phyloP scores from a whole-genome alignment of 441 rosid genomes.

The Viola pubescens region DNA sequence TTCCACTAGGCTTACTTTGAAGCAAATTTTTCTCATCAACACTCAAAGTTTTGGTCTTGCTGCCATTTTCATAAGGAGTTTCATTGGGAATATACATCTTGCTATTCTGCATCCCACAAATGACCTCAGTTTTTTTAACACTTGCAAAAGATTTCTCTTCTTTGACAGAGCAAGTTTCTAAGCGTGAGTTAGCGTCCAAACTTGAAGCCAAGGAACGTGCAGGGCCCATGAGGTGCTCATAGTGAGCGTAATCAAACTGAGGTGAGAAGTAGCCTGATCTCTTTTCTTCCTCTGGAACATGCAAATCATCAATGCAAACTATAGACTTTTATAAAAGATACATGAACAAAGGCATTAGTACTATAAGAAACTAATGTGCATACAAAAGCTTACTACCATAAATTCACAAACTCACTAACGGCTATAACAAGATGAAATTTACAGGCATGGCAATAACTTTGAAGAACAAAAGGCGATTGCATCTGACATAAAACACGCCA shows the following conservation, averaged over 20 bases:
- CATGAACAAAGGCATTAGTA: not conserved
- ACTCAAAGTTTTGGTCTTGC: constrained; percentile 5
- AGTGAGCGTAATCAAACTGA: constrained; percentile 33
- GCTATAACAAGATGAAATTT: constrained; percentile 20
- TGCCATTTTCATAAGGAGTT: constrained; percentile 1
- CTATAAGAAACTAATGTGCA: not conserved
- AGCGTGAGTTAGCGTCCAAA: constrained; percentile 1
- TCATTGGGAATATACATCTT: constrained; percentile 8
- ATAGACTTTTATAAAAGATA: not conserved
- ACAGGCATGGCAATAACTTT: too few relatives aligned
- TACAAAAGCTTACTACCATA: not conserved
- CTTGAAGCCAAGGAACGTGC: constrained; percentile 15
- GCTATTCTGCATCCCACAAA: constrained; percentile 8
- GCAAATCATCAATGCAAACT: constrained; percentile 6
- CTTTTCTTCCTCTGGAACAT: constrained; percentile 55
- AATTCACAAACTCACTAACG: not conserved
- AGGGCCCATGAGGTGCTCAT: constrained; percentile 17
- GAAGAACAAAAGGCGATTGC: too few relatives aligned
- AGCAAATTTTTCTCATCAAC: constrained; percentile 16
- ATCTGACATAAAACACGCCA: too few relatives aligned
- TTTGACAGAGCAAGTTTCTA: constrained; percentile 15
- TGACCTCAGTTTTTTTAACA: constrained; percentile 12
- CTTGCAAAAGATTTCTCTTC: constrained; percentile 20
- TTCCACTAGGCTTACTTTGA: constrained; percentile 13
- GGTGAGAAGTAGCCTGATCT: constrained; percentile 36